phyloP scores from a whole-genome alignment of 768 basidiomycete genomes.

The Auriscalpium orientale region DNA sequence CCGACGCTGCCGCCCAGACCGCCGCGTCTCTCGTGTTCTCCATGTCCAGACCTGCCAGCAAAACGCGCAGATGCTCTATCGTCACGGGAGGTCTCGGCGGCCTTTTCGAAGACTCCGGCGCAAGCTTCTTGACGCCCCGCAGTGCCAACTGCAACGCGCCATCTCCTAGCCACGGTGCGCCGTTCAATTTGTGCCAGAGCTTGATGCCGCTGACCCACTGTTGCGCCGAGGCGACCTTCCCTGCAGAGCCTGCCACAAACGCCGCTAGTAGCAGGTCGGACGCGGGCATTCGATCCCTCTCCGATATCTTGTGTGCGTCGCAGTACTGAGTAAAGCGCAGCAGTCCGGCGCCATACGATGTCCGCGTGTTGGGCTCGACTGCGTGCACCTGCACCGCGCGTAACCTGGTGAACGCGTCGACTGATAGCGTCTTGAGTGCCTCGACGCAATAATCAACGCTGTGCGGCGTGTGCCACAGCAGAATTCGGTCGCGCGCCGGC shows the following conservation, averaged over 20 bases:
- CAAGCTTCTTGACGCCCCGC: slow-evolving; percentile 17
- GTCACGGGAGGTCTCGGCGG: slow-evolving; percentile 26
- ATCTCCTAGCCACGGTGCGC: slow-evolving; percentile 29
- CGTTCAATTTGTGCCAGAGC: slow-evolving; percentile 29
- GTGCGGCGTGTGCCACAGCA: too few species aligned
- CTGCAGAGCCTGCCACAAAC: not conserved
- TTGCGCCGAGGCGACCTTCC: not conserved
- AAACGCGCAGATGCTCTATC: slow-evolving; percentile 22
- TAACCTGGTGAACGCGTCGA: too few species aligned
- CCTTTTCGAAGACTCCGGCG: slow-evolving; percentile 10
- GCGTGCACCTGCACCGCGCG: too few species aligned
- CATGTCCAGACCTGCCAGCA: slow-evolving; percentile 20
- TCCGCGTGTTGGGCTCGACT: too few species aligned
- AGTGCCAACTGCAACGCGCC: slow-evolving; percentile 10
- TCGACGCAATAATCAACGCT: too few species aligned
- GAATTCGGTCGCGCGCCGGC: too few species aligned
- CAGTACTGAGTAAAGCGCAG: too few species aligned
- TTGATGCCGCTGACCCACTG: slow-evolving; percentile 29
- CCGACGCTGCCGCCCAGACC: slow-evolving; percentile 27
- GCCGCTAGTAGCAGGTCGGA: not conserved
- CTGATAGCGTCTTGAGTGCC: too few species aligned
- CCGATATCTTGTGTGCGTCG: too few species aligned
- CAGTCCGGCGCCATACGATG: too few species aligned
- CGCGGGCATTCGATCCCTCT: not conserved
- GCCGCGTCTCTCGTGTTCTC: slow-evolving; percentile 25